Evolutionary conservation across 495 filamentous ascomycete species (phyloP).

Genomic region (Aspergillus haitiensis): DNA sequence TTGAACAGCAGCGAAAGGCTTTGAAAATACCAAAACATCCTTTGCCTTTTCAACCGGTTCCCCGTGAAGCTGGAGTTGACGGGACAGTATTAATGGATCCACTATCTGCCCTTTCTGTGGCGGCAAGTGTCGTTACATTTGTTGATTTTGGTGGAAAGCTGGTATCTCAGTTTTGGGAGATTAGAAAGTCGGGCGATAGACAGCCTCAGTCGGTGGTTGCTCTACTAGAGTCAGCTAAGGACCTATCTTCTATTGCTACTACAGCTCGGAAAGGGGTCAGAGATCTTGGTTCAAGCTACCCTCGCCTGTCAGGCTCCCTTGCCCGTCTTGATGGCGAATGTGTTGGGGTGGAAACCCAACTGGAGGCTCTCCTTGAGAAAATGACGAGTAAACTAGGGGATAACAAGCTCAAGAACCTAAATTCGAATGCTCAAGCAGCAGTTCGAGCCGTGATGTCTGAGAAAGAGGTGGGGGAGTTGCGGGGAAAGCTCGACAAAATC

Average conservation of each 20-base stretch:
- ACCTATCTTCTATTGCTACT: no score
- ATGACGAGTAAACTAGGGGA: background rate
- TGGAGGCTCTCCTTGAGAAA: background rate
- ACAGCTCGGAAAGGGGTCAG: no score
- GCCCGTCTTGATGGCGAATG: background rate
- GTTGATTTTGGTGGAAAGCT: background rate
- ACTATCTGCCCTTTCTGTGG: background rate
- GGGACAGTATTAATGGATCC: background rate
- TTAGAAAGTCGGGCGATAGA: no score
- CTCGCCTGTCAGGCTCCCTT: no score
- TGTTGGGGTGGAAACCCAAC: background rate
- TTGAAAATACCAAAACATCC: no score
- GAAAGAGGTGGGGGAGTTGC: background rate
- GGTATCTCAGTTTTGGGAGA: background rate
- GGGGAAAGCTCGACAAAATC: background rate
- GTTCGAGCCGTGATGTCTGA: background rate
- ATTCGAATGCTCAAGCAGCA: background rate
- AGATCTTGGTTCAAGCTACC: no score
- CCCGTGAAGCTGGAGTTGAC: no score
- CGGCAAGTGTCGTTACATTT: background rate
- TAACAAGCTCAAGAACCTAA: background rate
- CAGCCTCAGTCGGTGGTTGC: no score
- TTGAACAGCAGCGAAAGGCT: no score
- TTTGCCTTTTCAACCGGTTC: no score
- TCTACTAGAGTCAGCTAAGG: no score